Evolutionary conservation across 2,329 filamentous ascomycete genomes (phyloP).

Genomic region (Fusarium sterilihyphosum): DNA sequence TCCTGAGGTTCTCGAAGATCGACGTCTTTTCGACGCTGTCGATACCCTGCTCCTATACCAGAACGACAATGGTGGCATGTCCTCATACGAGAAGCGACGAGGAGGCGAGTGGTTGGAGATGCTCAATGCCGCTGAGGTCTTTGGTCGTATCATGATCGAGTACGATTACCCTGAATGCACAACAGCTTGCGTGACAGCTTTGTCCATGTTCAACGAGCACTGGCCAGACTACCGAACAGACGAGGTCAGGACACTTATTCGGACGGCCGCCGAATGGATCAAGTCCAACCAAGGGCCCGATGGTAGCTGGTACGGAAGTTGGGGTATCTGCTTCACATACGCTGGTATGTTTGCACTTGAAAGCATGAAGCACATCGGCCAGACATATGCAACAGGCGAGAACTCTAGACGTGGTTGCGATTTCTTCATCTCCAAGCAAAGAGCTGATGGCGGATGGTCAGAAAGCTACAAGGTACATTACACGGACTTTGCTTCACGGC

Average conservation of each 20-base stretch:
- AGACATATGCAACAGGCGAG: constrained; percentile 79
- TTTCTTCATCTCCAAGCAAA: constrained; percentile 86
- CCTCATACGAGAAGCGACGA: constrained; percentile 87
- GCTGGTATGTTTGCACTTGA: constrained; percentile 96
- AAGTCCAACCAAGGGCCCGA: constrained; percentile 79
- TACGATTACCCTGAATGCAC: constrained; percentile 99
- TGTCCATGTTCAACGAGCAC: constrained; percentile 82
- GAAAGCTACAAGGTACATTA: constrained; percentile 81
- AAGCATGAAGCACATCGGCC: constrained; percentile 81
- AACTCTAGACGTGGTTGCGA: constrained; percentile 80
- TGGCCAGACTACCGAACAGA: constrained; percentile 82
- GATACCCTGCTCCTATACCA: constrained; percentile 94
- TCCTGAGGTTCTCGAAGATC: constrained; percentile 77
- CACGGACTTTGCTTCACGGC: background rate
- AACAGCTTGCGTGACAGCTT: constrained; percentile 88
- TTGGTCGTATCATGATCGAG: constrained; percentile 97
- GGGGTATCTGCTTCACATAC: constrained; percentile 99
- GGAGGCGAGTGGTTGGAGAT: constrained; percentile 82
- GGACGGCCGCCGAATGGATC: constrained; percentile 82
- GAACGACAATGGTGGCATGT: constrained; percentile 84
- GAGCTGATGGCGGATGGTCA: constrained; percentile 93
- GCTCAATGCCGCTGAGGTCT: constrained; percentile 95
- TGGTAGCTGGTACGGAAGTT: constrained; percentile 97
- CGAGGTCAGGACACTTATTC: constrained; percentile 80
- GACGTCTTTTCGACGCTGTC: constrained; percentile 85